Percentiles rank a stretch among this genome's conserved stretches.
These are phyloP conservation scores for Macrophomina phaseolina DNA, from an alignment of 2,329 filamentous ascomycete species.

Conservation along the genomic window DNA sequence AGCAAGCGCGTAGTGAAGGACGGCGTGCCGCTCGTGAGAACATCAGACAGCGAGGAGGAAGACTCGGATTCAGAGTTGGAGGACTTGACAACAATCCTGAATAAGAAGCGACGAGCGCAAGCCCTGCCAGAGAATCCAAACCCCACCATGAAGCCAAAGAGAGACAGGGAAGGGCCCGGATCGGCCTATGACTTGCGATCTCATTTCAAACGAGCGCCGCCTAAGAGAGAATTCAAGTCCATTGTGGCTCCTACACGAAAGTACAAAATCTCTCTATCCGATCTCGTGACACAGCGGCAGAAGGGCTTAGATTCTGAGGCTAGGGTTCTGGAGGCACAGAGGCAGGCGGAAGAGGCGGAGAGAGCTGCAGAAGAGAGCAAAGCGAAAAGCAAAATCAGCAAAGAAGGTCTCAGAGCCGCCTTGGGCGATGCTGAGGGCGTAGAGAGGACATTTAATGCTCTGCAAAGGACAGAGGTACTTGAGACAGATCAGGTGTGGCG, in stretches of 20 bases:
- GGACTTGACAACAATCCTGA: conserved; percentile 37
- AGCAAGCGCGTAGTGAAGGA: conserved; percentile 61
- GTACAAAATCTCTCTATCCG: conserved; percentile 49
- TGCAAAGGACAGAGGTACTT: conserved; percentile 66
- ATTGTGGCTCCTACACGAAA: conserved; percentile 1
- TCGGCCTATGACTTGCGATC: conserved; percentile 1
- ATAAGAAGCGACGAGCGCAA: conserved; percentile 24
- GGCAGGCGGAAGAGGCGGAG: conserved; percentile 47
- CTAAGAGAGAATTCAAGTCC: not conserved
- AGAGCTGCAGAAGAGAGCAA: conserved; percentile 56
- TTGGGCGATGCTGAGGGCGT: not conserved
- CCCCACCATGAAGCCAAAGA: conserved; percentile 33
- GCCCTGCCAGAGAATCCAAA: conserved; percentile 36
- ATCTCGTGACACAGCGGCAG: conserved; percentile 38
- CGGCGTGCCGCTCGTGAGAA: conserved; percentile 59
- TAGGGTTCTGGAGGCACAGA: conserved; percentile 32
- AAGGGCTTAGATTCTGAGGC: conserved; percentile 40
- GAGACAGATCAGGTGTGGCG: conserved; percentile 60
- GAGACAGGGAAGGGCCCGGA: conserved; percentile 16
- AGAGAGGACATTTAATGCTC: conserved; percentile 5
- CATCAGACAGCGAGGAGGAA: conserved; percentile 74
- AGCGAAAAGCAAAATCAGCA: not conserved
- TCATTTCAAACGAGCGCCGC: not conserved
- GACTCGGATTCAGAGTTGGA: conserved; percentile 49
- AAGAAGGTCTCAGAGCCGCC: not conserved